Conservation (phyloP, 192 early-diverging fungal species). For the Chytriomyces sp. region DNA sequence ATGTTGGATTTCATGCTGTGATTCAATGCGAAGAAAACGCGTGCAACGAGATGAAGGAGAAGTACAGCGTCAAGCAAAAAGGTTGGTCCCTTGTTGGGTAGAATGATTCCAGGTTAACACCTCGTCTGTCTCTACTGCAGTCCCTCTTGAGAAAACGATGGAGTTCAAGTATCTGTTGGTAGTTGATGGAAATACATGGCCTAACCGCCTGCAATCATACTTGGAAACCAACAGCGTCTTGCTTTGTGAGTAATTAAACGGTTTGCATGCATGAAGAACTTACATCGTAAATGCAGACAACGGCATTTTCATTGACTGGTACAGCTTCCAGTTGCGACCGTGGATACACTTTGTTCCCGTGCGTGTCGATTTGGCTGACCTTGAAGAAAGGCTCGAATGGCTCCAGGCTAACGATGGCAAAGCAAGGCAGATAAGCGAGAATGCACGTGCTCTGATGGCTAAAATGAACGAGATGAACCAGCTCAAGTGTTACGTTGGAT, state of each 20-base stretch:
- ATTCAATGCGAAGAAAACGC: not conserved
- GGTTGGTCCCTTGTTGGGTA: no score
- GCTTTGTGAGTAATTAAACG: no score
- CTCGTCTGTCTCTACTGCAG: no score
- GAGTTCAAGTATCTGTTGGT: no score
- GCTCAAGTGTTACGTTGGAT: constrained; percentile 3
- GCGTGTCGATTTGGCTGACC: constrained; percentile 22
- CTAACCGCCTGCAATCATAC: not conserved
- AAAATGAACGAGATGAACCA: constrained; percentile 3
- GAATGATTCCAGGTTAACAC: no score
- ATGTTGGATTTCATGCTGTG: constrained; percentile 5
- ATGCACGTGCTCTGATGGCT: not conserved
- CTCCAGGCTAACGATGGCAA: not conserved
- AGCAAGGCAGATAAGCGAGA: not conserved
- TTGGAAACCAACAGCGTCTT: constrained; percentile 9
- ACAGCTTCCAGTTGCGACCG: constrained; percentile 14
- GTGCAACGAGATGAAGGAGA: no score
- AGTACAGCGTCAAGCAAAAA: no score
- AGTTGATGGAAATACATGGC: no score
- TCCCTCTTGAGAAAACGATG: no score
- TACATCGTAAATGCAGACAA: no score
- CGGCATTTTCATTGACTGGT: constrained; percentile 23
- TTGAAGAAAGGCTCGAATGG: constrained; percentile 18
- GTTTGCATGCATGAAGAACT: no score
- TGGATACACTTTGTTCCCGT: constrained; percentile 29